A percentile compares a stretch with the other conserved stretches of the same genome.
Conservation (phyloP, 1,139 yeast species). For the Spathaspora sp. region DNA sequence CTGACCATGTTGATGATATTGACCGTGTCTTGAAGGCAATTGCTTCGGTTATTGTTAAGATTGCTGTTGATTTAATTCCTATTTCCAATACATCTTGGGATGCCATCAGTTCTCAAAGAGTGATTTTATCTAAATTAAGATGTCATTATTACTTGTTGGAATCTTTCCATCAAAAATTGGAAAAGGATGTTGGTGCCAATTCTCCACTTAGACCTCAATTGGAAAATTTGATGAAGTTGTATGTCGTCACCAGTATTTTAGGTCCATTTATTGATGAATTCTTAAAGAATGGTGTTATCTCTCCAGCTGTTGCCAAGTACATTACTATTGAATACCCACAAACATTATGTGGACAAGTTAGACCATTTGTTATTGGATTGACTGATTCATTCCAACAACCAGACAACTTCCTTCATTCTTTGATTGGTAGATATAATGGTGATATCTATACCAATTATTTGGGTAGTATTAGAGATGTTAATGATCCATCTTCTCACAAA, state of each 20-base stretch:
- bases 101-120: slow-evolving; percentile 55
- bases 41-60: slow-evolving; percentile 14
- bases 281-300: slow-evolving; percentile 62
- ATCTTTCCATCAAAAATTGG: slow-evolving; percentile 30
- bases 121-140: slow-evolving; percentile 56
- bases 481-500: slow-evolving; percentile 54
- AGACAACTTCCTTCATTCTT: slow-evolving; percentile 82
- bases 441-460: slow-evolving; percentile 82
- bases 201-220: slow-evolving; percentile 16
- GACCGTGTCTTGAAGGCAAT: slow-evolving; percentile 16
- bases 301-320: slow-evolving; percentile 30
- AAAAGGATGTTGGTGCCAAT: slow-evolving; percentile 11
- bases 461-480: slow-evolving; percentile 46
- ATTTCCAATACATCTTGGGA: slow-evolving; percentile 16
- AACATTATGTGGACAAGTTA: slow-evolving; percentile 45
- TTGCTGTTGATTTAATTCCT: slow-evolving; percentile 14
- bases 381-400: slow-evolving; percentile 90
- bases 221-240: slow-evolving; percentile 14
- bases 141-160: slow-evolving; percentile 38
- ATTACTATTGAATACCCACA: slow-evolving; percentile 47
- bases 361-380: slow-evolving; percentile 75
- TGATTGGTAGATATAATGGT: slow-evolving; percentile 84
- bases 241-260: slow-evolving; percentile 54
- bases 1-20: slow-evolving; percentile 15
- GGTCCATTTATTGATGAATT: slow-evolving; percentile 78